Base-by-base conservation (phyloP, 2,329 filamentous ascomycete species). In the Beauveria scarabaeidicola region DNA sequence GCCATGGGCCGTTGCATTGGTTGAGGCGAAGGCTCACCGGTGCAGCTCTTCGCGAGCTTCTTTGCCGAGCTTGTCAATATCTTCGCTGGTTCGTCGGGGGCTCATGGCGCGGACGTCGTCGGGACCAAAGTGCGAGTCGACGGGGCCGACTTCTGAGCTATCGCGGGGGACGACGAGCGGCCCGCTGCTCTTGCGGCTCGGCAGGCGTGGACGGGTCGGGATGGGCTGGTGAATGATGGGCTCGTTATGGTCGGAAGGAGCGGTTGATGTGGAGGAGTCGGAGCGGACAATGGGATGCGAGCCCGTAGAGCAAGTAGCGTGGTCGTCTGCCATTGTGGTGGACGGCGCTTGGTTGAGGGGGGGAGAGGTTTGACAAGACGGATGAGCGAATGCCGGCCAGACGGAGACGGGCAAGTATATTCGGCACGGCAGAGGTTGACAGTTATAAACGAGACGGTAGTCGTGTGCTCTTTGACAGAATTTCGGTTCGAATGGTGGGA, bases 21-120 rank as follows among this genome's bases (percentile, higher is more conserved):
- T 50, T 63, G 60, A 3, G n/a, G 1, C 13, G 11, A 27, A 44
- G 17, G 21, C 78, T 69, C 63, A 84, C 84, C 74, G 79, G 72
- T 80, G 79, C 64, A 87, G 72, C 66, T 86, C 83, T 65, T 82
- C 81, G 59, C 92, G 80, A 41, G 92, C 91, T 69, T 93, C 90
- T 68, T 89, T 86, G 66, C 91, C 89, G 72, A 97, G 82, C 69
- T 86, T 87, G 73, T 96, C 90, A 58, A 97, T 83, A 70, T 97
- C 93, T 69, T 94, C 91, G 67, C 88, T 95, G 64, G 91, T 96
- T 67, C 93, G 80, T 66, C 93, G 81, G 2, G 93, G 93, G 71
- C 92, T 97, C 93, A 99, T 97, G 62, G 91, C 89, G 68, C 93
- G 81, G 63, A 94, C 92, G 72, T 97, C 92, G 71, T 91, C 89